Base-by-base conservation (phyloP, 2,329 filamentous ascomycete genomes). In the Fusarium sp. region DNA sequence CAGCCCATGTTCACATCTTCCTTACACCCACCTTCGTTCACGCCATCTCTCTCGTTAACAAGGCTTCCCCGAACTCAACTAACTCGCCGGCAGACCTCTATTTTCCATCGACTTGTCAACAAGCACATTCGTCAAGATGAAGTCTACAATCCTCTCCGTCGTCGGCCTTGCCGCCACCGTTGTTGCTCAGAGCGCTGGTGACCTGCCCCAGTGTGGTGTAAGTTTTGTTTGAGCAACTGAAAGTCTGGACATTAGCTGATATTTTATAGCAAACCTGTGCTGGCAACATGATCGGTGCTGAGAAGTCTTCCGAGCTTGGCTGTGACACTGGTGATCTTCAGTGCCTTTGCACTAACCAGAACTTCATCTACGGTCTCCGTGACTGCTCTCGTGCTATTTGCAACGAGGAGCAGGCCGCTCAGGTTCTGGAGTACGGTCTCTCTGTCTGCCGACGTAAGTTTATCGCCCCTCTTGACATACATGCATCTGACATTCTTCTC, bases 121-220 rank as follows among this genome's bases (percentile, higher is more conserved):
- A 76, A 72, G 64, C 54, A 66, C 68, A 76, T 48, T 63, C 73
- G 64, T 79, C 84, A 88, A 84, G 75, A 90, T 89, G 88, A 90
- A 89, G 86, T 82, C 83, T 65, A 79, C 82, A 67, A 72, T 86
- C 75, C 76, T 88, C 76, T 77, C 86, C 71, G 75, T 86, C 77
- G 83, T 83, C 80, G 79, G 84, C 73, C 78, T 86, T 65, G 83
- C 83, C 72, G 81, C 84, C 57, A 78, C 84, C 45, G 83, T 78
- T 70, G 81, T 81, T 20, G 86, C 84, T 45, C 86, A 88, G 79
- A 78, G 83, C 71, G 61, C 82, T 56, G 63, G 80, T 67, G 80
- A 82, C 65, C 86, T 90, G 60, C 84, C 88, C 37, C 67, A 79
- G 20, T 91, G 89, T 76, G 88, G 85, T 81, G 89, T 91, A 87